These are phyloP conservation scores for Phaeodactylum tricornutum DNA, from an alignment of 108 stramenopile genomes.

Conservation along the genomic window DNA sequence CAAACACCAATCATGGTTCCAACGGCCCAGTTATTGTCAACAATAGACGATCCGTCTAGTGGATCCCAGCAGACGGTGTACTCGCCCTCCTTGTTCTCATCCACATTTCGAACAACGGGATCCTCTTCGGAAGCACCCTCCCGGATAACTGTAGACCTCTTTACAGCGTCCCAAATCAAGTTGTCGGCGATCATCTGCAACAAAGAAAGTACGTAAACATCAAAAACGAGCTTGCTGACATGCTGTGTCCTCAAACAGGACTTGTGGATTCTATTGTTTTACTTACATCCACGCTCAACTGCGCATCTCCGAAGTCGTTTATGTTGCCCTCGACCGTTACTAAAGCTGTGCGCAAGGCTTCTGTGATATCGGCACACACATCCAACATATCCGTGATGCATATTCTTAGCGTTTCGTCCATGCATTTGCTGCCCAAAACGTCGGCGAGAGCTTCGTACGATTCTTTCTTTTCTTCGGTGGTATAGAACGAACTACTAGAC, in stretches of 20 bases:
- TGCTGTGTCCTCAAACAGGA: neutral
- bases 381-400: constrained; percentile 49
- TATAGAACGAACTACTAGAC: constrained; percentile 46
- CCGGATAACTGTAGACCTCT: constrained; percentile 37
- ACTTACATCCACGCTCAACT: constrained; percentile 54
- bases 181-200: constrained; percentile 48
- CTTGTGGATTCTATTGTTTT: neutral
- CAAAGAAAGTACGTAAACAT: neutral
- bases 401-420: constrained; percentile 21
- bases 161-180: constrained; percentile 54
- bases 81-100: constrained; percentile 36
- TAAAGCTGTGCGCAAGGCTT: constrained; percentile 45
- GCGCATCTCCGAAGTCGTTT: constrained; percentile 61
- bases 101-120: constrained; percentile 43
- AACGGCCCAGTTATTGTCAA: constrained; percentile 90
- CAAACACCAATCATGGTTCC: constrained; percentile 94
- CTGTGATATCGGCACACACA: constrained; percentile 55
- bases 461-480: constrained; percentile 49
- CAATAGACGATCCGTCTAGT: constrained; percentile 90
- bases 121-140: constrained; percentile 65
- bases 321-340: constrained; percentile 60
- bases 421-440: constrained; percentile 32
- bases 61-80: constrained; percentile 92
- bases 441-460: constrained; percentile 40
- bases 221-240: neutral